Evolutionary conservation across 306 rosid species (phyloP).

Genomic region (Prunus mira): DNA sequence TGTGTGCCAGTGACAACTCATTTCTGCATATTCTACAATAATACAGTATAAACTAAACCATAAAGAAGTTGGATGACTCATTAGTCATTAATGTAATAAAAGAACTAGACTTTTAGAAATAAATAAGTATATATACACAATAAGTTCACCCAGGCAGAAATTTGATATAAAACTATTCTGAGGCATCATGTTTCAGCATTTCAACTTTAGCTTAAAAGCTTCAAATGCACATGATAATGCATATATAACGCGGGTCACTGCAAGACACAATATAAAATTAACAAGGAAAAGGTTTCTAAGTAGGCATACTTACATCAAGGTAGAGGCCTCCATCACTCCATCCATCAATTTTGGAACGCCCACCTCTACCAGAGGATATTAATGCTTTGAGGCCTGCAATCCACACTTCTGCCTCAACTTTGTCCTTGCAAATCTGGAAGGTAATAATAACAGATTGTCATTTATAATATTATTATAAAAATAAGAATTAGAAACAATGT

Average conservation of each 20-base stretch:
- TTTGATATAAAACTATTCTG: not conserved
- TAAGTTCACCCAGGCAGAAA: not conserved
- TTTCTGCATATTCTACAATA: not conserved
- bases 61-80: not conserved
- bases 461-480: not conserved
- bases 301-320: constrained; percentile 66
- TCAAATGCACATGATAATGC: not conserved
- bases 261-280: constrained; percentile 11
- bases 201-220: constrained; percentile 5
- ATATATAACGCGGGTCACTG: constrained; percentile 1
- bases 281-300: constrained; percentile 20
- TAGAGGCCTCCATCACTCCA: constrained; percentile 93
- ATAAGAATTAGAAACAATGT: constrained; percentile 7
- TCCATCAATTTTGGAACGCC: constrained; percentile 97
- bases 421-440: constrained; percentile 92
- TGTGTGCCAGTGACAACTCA: not conserved
- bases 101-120: not conserved
- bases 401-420: constrained; percentile 96
- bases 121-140: not conserved
- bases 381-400: constrained; percentile 84
- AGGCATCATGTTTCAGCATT: constrained; percentile 15
- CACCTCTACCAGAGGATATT: constrained; percentile 86
- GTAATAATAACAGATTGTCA: not conserved
- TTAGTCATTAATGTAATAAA: not conserved
- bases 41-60: not conserved